Percentiles rank a stretch among this genome's conserved stretches.
These are phyloP conservation scores for Lentinula aciculospora DNA, from an alignment of 768 basidiomycete genomes.

Conservation along the genomic window DNA sequence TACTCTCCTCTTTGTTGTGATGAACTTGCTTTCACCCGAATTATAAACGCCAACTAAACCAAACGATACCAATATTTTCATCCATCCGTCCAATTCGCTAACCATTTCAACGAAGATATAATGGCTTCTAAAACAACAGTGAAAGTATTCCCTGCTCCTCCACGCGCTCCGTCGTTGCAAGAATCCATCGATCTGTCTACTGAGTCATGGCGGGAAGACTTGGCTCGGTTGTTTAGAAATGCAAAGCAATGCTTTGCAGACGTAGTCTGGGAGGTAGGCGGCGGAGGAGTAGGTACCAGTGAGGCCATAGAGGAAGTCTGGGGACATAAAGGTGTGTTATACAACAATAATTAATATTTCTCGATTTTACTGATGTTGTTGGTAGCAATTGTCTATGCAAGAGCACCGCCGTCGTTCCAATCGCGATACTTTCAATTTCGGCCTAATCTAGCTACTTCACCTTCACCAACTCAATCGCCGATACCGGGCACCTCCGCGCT, in stretches of 20 bases:
- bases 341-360: background rate
- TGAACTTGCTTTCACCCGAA: background rate
- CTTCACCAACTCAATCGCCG: slow-evolving; percentile 40
- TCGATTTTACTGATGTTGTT: background rate
- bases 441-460: slow-evolving; percentile 48
- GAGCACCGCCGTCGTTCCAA: slow-evolving; percentile 90
- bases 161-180: slow-evolving; percentile 41
- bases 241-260: slow-evolving; percentile 95
- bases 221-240: slow-evolving; percentile 67
- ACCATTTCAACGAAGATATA: background rate
- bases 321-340: slow-evolving; percentile 83
- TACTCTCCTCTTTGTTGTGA: background rate
- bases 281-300: slow-evolving; percentile 31
- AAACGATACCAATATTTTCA: background rate
- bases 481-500: slow-evolving; percentile 54
- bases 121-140: background rate
- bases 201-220: slow-evolving; percentile 72
- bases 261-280: slow-evolving; percentile 77
- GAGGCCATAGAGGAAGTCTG: slow-evolving; percentile 55
- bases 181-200: slow-evolving; percentile 70
- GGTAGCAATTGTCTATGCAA: slow-evolving; percentile 88
- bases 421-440: slow-evolving; percentile 71
- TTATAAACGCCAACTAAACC: background rate
- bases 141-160: background rate
- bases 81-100: background rate